Evolutionary conservation across 176 grass and related monocot genomes (phyloP), one percentile per base, ranked within the genome.

Genomic region (Juncus effusus): DNA sequence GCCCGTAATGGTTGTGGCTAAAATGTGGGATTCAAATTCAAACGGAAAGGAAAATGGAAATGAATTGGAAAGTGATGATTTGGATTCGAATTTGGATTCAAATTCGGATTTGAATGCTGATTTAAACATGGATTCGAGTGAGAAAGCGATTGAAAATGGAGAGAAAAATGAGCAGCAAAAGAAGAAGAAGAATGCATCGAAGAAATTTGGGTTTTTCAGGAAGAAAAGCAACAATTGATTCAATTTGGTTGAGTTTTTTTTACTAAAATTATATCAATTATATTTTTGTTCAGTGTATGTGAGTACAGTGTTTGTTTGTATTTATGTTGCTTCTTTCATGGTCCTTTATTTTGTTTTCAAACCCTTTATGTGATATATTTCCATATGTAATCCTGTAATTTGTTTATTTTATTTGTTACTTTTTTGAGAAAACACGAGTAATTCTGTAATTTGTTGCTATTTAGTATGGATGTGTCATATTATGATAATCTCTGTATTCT

Each of bases 191-290:
- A 65, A 79, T 81, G 66, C 86, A 42, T 67, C 86, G 38, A 87
- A 88, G 67, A 88, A 90, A 74, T 88, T 96, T 44, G 67, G 87
- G 59, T 77, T 96, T 72, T 71, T 96, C 66, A 96, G 83, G 77
- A 96, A 96, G 67, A 96, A 83, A 77, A 83, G 56, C 38, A 65
- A 77, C 77, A 78, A 80, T 64, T 90, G 67, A 56, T 76, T 75
- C 58, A 51, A 39, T 68, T 54, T 68, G 62, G 15, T 66, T 44
- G 40, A 4, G 62, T 42, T 13, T 15, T 14, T 4, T 53, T 59
- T 62, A 62, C 59, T 39, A 28, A 28, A 28, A 28, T 62, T 62
- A 39, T 16, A 15, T 65, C 50, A 64, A 57, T 63, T 54, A 76
- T 65, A 76, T 10, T 65, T 65, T 76, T 57, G 62, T 75, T 64